Percentiles rank a stretch among this genome's conserved stretches.
These are phyloP conservation scores for Penicillium argentinense DNA, from an alignment of 495 filamentous ascomycete species.

Conservation along the genomic window DNA sequence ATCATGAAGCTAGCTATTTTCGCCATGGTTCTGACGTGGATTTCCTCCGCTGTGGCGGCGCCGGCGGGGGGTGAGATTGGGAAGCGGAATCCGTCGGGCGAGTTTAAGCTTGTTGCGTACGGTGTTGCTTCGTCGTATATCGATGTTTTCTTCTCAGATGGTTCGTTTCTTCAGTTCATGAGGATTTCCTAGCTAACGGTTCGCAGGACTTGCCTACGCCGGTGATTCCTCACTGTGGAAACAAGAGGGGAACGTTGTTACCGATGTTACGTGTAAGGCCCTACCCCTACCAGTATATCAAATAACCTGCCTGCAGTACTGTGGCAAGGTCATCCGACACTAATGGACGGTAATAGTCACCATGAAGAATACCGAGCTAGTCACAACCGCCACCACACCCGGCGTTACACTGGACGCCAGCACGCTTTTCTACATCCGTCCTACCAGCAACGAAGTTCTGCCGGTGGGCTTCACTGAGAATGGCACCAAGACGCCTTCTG, in stretches of 20 bases:
- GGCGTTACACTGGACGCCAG: constrained; percentile 19
- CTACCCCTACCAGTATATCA: neutral
- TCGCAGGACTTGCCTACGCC: constrained; percentile 23
- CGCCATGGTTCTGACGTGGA: constrained; percentile 4
- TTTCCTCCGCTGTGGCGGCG: constrained; percentile 3
- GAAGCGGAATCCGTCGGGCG: constrained; percentile 19
- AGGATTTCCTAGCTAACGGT: neutral
- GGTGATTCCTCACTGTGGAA: constrained; percentile 25
- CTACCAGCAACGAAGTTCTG: constrained; percentile 12
- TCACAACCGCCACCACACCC: constrained; percentile 20
- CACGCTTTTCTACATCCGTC: constrained; percentile 23
- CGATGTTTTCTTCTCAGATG: constrained; percentile 23
- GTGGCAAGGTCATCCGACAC: neutral
- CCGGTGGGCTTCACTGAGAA: constrained; percentile 26
- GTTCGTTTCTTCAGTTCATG: neutral
- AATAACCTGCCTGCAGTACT: no score
- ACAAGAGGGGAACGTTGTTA: constrained; percentile 16
- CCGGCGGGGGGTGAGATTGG: constrained; percentile 2
- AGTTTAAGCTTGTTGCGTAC: constrained; percentile 22
- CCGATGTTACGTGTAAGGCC: constrained; percentile 25
- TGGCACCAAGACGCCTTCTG: constrained; percentile 8
- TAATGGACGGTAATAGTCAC: constrained; percentile 8
- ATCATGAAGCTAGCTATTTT: constrained; percentile 14
- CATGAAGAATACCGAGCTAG: constrained; percentile 7
- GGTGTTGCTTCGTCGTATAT: constrained; percentile 1